Base-by-base conservation (phyloP, 805 yeast genomes). In the Candida ponderosae region DNA sequence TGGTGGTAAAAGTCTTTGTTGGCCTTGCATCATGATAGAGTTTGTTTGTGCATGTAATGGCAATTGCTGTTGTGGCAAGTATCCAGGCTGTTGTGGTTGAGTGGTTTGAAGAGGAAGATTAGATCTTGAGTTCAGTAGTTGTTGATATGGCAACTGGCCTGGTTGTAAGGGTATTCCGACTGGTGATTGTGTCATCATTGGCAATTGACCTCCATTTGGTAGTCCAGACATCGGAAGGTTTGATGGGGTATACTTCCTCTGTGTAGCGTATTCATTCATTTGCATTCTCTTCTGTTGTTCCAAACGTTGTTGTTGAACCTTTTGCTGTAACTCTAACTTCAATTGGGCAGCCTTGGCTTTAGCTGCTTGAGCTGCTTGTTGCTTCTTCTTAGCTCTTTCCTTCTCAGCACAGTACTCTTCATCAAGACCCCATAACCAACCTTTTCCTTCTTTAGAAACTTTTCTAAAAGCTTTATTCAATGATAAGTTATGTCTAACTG, bases 341-440 rank as follows among this genome's bases (percentile, higher is more conserved):
- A 68, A 41, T 18, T 74, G 75, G 3, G 77, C 79, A 18, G 74
- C 77, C 43, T 69, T 69, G 5, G 79, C 77, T 50, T 65, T 68
- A 4, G 79, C 74, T 31, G 79, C 74, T 4, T 83, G 80, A 37
- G 70, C 67, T 49, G 79, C 84, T 38, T 77, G 74, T 54, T 77
- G 82, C 36, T 74, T 75, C 56, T 76, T 74, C 59, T 84, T 76
- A 33, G 71, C 78, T 43, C 71, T 76, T 53, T 89, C 97, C 59
- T 84, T 76, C 48, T 88, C 96, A 17, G 79, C 79, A 40, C 84
- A 75, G 44, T 80, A 86, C 41, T 77, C 81, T 42, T 87, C 95
- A 61, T 93, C 96, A 29, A 93, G 65, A 4, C 90, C 90, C 95
- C 96, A 90, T 23, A 85, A 63, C 94, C 95, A 89, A 40, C 95